Conservation (phyloP, 441 rosid species). For the Metrosideros polymorpha region DNA sequence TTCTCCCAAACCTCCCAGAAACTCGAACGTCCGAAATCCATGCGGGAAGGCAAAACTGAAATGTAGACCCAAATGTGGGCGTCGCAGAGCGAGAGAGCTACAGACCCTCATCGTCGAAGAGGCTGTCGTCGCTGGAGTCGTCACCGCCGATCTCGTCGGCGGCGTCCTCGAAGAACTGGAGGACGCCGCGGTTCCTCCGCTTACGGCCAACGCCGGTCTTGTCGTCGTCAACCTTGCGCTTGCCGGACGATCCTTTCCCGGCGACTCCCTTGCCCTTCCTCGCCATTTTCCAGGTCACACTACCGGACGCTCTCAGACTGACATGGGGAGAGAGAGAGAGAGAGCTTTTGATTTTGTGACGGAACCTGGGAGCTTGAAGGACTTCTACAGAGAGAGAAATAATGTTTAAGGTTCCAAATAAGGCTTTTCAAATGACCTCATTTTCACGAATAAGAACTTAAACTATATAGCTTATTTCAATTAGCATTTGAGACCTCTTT, state of each 20-base stretch:
- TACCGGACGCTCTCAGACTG: neutral
- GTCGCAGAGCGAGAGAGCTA: neutral
- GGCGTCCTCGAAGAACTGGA: constrained; percentile 73
- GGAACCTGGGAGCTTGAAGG: neutral
- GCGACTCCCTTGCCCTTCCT: constrained; percentile 27
- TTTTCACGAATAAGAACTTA: too few species aligned
- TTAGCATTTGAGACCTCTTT: too few species aligned
- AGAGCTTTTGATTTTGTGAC: neutral
- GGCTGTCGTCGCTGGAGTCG: constrained; percentile 21
- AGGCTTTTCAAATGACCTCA: too few species aligned
- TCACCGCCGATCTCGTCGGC: constrained; percentile 41
- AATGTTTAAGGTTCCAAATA: too few species aligned
- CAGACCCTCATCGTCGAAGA: constrained; percentile 26
- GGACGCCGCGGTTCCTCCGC: constrained; percentile 46
- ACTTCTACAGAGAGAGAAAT: neutral
- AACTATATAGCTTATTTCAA: too few species aligned
- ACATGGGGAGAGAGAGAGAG: neutral
- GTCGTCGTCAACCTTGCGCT: constrained; percentile 38
- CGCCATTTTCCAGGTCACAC: neutral
- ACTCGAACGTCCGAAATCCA: neutral
- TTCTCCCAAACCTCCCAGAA: neutral
- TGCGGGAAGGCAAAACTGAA: neutral
- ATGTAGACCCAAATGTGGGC: neutral
- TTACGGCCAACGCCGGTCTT: constrained; percentile 26
- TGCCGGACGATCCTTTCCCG: constrained; percentile 18